phyloP scores from a whole-genome alignment of 2,329 filamentous ascomycete genomes.

The Nemania diffusa region DNA sequence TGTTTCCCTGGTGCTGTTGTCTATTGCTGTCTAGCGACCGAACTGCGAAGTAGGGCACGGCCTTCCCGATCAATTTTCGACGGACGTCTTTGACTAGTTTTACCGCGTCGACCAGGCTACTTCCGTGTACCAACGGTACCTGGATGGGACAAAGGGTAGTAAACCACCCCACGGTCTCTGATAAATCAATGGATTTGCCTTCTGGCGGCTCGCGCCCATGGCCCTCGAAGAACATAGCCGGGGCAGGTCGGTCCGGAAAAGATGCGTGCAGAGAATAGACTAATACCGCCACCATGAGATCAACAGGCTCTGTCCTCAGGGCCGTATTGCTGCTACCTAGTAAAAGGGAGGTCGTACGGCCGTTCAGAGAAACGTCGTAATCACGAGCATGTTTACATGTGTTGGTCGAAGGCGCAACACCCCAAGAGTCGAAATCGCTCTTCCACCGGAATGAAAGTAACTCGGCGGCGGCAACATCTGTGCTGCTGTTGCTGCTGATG shows the following conservation, averaged over 20 bases:
- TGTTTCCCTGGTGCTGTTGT: constrained; percentile 15
- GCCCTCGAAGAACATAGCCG: constrained; percentile 7
- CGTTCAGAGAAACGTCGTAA: constrained; percentile 13
- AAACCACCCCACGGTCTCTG: constrained; percentile 17
- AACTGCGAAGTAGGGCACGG: constrained; percentile 10
- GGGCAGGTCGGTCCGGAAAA: constrained; percentile 5
- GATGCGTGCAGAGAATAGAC: neutral
- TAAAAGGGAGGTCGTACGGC: constrained; percentile 1
- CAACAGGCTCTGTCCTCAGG: neutral
- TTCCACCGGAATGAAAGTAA: constrained; percentile 1
- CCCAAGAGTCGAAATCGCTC: constrained; percentile 10
- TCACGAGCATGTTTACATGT: constrained; percentile 14
- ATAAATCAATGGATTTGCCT: constrained; percentile 1
- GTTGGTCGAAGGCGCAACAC: constrained; percentile 11
- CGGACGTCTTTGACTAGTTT: constrained; percentile 1
- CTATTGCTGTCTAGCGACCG: constrained; percentile 11
- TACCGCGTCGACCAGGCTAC: constrained; percentile 3
- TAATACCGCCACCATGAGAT: constrained; percentile 5
- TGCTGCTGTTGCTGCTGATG: neutral
- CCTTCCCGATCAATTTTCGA: constrained; percentile 1
- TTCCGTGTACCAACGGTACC: neutral
- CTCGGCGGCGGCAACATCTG: constrained; percentile 13
- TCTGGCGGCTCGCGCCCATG: constrained; percentile 10
- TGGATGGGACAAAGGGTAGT: constrained; percentile 15
- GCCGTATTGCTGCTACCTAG: neutral